Base-by-base conservation (phyloP, 345 rosid species). In the Tarenaya hassleriana region DNA sequence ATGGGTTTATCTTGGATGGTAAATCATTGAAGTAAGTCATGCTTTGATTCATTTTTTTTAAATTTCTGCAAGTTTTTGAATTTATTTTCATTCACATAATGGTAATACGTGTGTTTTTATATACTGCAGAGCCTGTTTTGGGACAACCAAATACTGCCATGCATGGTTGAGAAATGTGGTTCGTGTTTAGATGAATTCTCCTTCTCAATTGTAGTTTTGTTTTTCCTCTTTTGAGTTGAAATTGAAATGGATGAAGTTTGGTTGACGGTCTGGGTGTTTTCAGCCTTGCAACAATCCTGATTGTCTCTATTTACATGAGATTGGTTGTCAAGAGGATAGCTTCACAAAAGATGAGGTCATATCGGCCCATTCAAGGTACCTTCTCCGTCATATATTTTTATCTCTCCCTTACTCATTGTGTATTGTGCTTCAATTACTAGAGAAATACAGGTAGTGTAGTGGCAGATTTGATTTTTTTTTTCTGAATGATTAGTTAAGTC, bases 111-210 rank as follows among this genome's bases (percentile, higher is more conserved):
- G 4, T 6, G 16, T 32, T 38, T 41, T 24, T 16, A 24, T 37
- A 16, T 18, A 17, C 61, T 42, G 12, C 74, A 84, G 88, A 74
- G 94, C 88, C 8, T 84, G 84, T 66, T 84, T 84, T 69, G 94
- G 88, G 61, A 84, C 94, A 51, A 81, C 94, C 34, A 81, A 84
- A 66, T 84, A 84, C 47, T 84, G 94, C 49, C 88, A 84, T 67
- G 84, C 86, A 41, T 84, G 94, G 94, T 71, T 81, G 52, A 77
- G 86, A 73, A 81, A 79, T 69, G 69, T 67, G 82, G 88, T 83
- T 66, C 10, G 70, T 32, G 15, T 53, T 56, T 3, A 3, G 62
- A 12, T 14, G 8, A 20, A 40, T 35, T 13, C 10, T 39, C 17
- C 13, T 37, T 42, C 17, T 45, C 39, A 6, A 5, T 31, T 12